These are phyloP conservation scores for Mortierella sp. DNA, from an alignment of 371 early-diverging fungal genomes.

Conservation along the genomic window DNA sequence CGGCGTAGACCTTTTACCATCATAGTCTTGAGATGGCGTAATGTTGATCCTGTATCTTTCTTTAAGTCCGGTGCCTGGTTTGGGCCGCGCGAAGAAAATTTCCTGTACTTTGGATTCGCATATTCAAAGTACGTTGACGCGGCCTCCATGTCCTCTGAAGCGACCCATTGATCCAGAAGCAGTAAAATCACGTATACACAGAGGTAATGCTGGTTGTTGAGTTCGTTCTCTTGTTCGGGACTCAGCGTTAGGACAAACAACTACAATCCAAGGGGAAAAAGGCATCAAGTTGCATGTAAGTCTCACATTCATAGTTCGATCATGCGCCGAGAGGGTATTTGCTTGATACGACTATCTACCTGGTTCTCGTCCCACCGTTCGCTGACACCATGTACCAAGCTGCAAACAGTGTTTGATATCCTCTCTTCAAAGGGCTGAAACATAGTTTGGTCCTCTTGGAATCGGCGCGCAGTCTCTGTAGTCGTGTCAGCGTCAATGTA, in stretches of 20 bases:
- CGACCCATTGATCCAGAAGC: slow-evolving; percentile 46
- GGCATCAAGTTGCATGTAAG: not conserved
- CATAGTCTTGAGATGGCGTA: slow-evolving; percentile 27
- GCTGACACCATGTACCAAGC: slow-evolving; percentile 14
- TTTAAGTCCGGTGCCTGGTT: slow-evolving; percentile 14
- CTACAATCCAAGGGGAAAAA: not conserved
- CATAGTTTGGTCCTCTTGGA: slow-evolving; percentile 10
- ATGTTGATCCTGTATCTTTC: slow-evolving; percentile 11
- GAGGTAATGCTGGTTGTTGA: slow-evolving; percentile 51
- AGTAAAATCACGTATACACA: slow-evolving; percentile 32
- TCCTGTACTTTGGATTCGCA: slow-evolving; percentile 34
- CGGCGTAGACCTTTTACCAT: slow-evolving; percentile 17
- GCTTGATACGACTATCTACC: slow-evolving; percentile 12
- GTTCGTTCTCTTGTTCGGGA: slow-evolving; percentile 42
- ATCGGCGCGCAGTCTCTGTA: slow-evolving; percentile 5
- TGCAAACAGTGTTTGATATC: slow-evolving; percentile 14
- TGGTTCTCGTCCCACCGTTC: slow-evolving; percentile 21
- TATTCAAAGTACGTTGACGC: slow-evolving; percentile 35
- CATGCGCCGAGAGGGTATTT: no score
- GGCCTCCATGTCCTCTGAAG: slow-evolving; percentile 31
- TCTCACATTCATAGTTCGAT: no score
- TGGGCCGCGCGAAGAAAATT: slow-evolving; percentile 38
- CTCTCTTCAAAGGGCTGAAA: slow-evolving; percentile 27
- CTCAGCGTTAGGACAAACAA: slow-evolving; percentile 22
- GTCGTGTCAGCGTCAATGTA: slow-evolving; percentile 26